phyloP scores from a whole-genome alignment of 495 filamentous ascomycete species.

The Tuber calosporum region DNA sequence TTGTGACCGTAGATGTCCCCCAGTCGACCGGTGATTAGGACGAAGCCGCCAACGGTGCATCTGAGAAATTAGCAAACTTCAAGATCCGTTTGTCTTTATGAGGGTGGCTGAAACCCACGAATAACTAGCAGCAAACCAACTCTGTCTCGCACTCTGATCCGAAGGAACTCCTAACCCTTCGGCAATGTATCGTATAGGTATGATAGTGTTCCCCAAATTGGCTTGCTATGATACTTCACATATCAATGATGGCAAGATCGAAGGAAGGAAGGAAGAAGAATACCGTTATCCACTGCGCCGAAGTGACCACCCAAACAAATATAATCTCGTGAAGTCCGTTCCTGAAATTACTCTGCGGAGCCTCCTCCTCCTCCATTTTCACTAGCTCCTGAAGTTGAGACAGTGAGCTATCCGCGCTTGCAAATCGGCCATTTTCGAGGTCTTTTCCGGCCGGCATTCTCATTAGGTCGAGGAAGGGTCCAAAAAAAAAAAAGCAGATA shows the following conservation, averaged over 20 bases:
- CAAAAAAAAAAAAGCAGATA: not conserved
- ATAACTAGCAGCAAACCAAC: conserved; percentile 45
- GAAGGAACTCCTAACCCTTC: conserved; percentile 22
- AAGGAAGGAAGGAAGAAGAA: not conserved
- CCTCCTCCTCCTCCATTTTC: not conserved
- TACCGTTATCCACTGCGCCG: conserved; percentile 38
- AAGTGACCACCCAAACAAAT: conserved; percentile 37
- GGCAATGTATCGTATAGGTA: conserved; percentile 30
- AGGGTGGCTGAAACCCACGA: conserved; percentile 31
- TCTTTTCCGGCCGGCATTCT: conserved; percentile 12
- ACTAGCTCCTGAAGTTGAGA: not conserved
- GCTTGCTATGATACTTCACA: conserved; percentile 22
- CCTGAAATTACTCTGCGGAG: conserved; percentile 15
- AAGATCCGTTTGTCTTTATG: not conserved
- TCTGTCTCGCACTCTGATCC: conserved; percentile 15
- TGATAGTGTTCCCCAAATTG: conserved; percentile 34
- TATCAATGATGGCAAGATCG: not conserved
- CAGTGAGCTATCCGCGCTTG: not conserved
- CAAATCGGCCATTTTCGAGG: conserved; percentile 10
- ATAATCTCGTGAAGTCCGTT: conserved; percentile 33
- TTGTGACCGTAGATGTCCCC: conserved; percentile 62
- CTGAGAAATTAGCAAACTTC: conserved; percentile 11
- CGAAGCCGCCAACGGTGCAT: conserved; percentile 58
- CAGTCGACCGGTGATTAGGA: conserved; percentile 56
- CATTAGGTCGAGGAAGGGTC: not conserved